These are phyloP conservation scores for Arbutus unedo DNA, from an alignment of 148 eudicot genomes.

Conservation along the genomic window DNA sequence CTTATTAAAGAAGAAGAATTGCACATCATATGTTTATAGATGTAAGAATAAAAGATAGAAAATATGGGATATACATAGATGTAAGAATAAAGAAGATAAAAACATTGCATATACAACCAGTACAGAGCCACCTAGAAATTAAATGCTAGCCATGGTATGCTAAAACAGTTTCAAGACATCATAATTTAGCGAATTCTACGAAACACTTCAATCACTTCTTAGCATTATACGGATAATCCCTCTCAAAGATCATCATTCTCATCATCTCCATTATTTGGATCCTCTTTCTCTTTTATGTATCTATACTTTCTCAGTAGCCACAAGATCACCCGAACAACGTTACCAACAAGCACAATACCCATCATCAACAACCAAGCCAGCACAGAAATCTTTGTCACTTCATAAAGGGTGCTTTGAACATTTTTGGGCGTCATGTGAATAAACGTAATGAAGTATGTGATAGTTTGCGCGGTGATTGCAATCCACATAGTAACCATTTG, in stretches of 20 bases:
- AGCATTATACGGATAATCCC: too few species aligned
- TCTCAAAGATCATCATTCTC: slow-evolving; percentile 1
- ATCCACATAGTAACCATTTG: slow-evolving; percentile 26
- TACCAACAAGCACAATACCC: slow-evolving; percentile 13
- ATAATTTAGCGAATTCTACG: background rate
- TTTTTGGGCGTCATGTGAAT: slow-evolving; percentile 16
- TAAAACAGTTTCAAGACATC: background rate
- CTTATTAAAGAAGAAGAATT: too few species aligned
- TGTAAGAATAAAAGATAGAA: too few species aligned
- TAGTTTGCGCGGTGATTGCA: slow-evolving; percentile 13
- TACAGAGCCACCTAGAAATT: background rate
- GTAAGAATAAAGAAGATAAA: background rate
- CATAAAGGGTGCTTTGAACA: background rate
- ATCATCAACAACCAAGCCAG: slow-evolving; percentile 2
- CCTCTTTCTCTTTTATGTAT: slow-evolving; percentile 11
- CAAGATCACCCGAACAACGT: background rate
- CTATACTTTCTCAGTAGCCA: slow-evolving; percentile 16
- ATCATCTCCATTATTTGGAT: background rate
- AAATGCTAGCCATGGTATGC: background rate
- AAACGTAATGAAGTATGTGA: slow-evolving; percentile 22
- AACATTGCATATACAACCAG: background rate
- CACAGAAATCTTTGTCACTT: slow-evolving; percentile 10
- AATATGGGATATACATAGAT: background rate
- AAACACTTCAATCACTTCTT: background rate
- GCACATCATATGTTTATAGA: too few species aligned